Evolutionary conservation across 371 early-diverging fungal genomes (phyloP).

Genomic region (Entomophthora muscae): DNA sequence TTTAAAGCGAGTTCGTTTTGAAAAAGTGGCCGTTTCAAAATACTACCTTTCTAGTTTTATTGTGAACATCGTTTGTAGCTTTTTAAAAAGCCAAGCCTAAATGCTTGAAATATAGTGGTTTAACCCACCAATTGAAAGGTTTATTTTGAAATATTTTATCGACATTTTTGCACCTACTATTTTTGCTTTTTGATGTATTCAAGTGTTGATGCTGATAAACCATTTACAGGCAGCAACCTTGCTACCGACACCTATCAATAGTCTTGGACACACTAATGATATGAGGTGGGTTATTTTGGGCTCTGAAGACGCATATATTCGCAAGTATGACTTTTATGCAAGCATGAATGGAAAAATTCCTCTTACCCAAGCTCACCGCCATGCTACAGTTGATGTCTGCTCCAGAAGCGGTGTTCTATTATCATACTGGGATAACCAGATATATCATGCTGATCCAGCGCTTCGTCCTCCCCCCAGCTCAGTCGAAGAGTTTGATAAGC

Average conservation of each 20-base stretch:
- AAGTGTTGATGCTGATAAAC: not conserved
- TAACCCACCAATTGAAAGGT: too few species aligned
- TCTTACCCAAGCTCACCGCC: constrained; percentile 69
- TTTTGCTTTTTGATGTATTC: too few species aligned
- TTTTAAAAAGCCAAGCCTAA: too few species aligned
- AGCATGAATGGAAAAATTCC: constrained; percentile 66
- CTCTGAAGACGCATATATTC: constrained; percentile 79
- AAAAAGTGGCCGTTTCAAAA: too few species aligned
- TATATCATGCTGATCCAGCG: constrained; percentile 12
- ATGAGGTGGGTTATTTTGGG: constrained; percentile 89
- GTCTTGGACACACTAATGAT: constrained; percentile 4
- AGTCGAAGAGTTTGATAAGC: not conserved
- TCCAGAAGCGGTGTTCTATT: constrained; percentile 63
- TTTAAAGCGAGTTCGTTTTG: too few species aligned
- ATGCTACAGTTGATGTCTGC: constrained; percentile 71
- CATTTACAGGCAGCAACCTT: not conserved
- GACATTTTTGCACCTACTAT: too few species aligned
- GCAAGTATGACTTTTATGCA: constrained; percentile 81
- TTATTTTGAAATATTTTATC: too few species aligned
- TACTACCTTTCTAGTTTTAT: too few species aligned
- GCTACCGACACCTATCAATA: not conserved
- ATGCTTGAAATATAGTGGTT: too few species aligned
- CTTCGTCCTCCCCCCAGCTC: not conserved
- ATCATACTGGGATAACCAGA: constrained; percentile 89
- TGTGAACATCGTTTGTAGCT: too few species aligned